phyloP scores from a whole-genome alignment of 2,329 filamentous ascomycete species.

The Penicillium brasilianum region DNA sequence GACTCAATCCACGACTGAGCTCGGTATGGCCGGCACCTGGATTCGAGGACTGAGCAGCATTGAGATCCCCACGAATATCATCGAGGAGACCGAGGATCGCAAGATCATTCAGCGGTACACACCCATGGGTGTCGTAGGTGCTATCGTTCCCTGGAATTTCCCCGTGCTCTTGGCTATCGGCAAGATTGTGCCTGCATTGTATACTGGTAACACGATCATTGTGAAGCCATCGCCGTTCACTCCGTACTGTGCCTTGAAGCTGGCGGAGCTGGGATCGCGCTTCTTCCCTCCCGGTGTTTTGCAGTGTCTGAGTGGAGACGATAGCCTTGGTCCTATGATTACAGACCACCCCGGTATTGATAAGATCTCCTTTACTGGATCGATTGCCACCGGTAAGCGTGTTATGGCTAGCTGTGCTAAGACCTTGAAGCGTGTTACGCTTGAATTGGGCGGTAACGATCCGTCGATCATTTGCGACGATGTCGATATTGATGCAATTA shows the following conservation, averaged over 20 bases:
- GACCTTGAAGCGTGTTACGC: conserved; percentile 60
- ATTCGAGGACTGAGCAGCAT: conserved; percentile 30
- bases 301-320: conserved; percentile 61
- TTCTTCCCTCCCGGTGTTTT: conserved; percentile 62
- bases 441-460: conserved; percentile 62
- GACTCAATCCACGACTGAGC: conserved; percentile 33
- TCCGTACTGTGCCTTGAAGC: conserved; percentile 61
- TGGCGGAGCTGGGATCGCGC: conserved; percentile 56
- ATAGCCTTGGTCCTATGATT: conserved; percentile 59
- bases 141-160: conserved; percentile 67
- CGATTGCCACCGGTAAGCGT: conserved; percentile 56
- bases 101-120: conserved; percentile 43
- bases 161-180: conserved; percentile 50
- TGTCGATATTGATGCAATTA: conserved; percentile 55
- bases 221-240: conserved; percentile 58
- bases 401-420: conserved; percentile 57
- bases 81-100: conserved; percentile 53
- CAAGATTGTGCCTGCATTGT: conserved; percentile 57
- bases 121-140: conserved; percentile 52
- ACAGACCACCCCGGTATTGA: conserved; percentile 60
- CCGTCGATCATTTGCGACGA: conserved; percentile 60
- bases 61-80: conserved; percentile 53
- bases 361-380: conserved; percentile 66
- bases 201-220: conserved; percentile 62
- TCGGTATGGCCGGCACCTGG: conserved; percentile 34